A percentile compares a stretch with the other conserved stretches of the same genome.
Conservation (phyloP, 1,284 basidiomycete genomes). For the Cerrena zonata region DNA sequence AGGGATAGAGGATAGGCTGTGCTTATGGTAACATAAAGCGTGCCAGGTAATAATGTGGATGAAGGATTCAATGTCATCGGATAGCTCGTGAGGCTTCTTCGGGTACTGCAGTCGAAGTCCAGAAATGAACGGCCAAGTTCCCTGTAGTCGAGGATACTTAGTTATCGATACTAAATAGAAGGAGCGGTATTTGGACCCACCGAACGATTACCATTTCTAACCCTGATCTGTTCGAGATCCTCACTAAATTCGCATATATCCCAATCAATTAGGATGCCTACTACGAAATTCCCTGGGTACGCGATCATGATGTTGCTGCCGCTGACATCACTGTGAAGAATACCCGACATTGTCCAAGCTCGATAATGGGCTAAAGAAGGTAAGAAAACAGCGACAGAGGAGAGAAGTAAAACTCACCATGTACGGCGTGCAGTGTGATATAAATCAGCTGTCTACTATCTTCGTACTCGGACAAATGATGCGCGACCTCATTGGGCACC, state of each 20-base stretch:
- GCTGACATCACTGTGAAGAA: slow-evolving; percentile 7
- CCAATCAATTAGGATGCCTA: slow-evolving; percentile 4
- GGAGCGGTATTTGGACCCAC: neutral
- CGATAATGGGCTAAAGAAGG: neutral
- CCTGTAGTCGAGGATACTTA: neutral
- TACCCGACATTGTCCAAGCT: neutral
- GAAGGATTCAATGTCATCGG: slow-evolving; percentile 7
- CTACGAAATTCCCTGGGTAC: neutral
- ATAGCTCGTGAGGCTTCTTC: neutral
- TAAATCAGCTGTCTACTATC: neutral
- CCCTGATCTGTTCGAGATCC: neutral
- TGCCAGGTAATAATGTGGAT: slow-evolving; percentile 2
- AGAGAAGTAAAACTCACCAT: neutral
- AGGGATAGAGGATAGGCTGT: neutral
- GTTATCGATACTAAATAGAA: neutral
- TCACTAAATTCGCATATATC: neutral
- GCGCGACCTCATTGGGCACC: slow-evolving; percentile 2
- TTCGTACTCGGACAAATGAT: neutral
- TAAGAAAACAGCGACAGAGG: neutral
- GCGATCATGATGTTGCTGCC: slow-evolving; percentile 4
- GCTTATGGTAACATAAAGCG: slow-evolving; percentile 2
- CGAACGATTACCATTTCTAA: neutral
- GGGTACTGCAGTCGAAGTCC: neutral
- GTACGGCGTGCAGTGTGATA: neutral
- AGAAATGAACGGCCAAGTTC: slow-evolving; percentile 7